Conservation (phyloP, 1,284 basidiomycete genomes). For the Trichosporon faecale region DNA sequence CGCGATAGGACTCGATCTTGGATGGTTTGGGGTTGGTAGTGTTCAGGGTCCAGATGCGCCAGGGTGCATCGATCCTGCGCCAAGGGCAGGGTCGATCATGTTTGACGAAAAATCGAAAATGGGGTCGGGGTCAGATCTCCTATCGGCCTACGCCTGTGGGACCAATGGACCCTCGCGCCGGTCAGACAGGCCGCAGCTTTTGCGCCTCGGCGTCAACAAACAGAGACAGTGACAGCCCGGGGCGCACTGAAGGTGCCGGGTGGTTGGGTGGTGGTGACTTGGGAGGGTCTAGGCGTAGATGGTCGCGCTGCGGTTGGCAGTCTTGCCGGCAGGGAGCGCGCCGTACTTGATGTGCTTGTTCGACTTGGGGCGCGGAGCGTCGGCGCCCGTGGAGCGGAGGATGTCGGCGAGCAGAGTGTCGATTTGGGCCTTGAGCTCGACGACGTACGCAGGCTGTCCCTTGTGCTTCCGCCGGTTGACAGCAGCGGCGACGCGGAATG, state of each 20-base stretch:
- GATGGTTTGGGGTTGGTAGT: not conserved
- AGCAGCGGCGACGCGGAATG: constrained; percentile 1
- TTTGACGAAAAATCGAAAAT: not conserved
- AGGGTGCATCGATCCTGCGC: not conserved
- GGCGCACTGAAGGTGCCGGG: not conserved
- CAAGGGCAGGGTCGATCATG: not conserved
- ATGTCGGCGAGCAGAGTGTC: not conserved
- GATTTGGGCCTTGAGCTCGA: not conserved
- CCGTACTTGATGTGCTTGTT: not conserved
- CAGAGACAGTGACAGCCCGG: constrained; percentile 1
- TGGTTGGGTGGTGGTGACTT: not conserved
- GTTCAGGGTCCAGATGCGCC: not conserved
- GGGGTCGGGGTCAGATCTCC: not conserved
- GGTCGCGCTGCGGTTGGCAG: constrained; percentile 5
- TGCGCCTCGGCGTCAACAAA: constrained; percentile 3
- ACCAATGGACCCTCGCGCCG: not conserved
- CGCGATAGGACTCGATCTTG: not conserved
- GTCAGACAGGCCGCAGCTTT: not conserved
- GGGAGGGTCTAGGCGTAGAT: not conserved
- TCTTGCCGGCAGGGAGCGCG: not conserved
- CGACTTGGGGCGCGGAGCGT: not conserved
- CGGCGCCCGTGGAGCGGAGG: not conserved
- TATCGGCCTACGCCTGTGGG: not conserved
- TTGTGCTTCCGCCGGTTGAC: not conserved
- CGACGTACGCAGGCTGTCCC: not conserved